Evolutionary conservation across 192 early-diverging fungal species (phyloP).

Genomic region (Coemansia sp.): DNA sequence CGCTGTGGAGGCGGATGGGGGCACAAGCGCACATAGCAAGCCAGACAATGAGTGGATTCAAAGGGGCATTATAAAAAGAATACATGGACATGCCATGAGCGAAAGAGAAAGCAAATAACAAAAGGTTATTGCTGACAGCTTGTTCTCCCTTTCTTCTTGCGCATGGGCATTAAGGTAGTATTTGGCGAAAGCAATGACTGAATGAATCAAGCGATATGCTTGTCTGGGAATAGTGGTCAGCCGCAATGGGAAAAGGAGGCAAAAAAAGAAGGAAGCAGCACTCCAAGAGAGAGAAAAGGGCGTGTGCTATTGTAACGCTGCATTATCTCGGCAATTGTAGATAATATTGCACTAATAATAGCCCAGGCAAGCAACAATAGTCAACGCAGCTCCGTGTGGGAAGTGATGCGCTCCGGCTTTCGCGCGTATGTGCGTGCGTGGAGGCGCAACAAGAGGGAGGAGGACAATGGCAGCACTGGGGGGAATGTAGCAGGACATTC

Average conservation of each 20-base stretch:
- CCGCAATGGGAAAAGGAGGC: slow-evolving; percentile 5
- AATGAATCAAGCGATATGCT: slow-evolving; percentile 5
- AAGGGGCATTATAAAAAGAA: slow-evolving; percentile 9
- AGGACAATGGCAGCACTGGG: background rate
- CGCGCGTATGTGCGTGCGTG: slow-evolving; percentile 9
- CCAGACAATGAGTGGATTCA: background rate
- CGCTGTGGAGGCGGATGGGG: slow-evolving; percentile 12
- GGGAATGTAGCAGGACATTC: background rate
- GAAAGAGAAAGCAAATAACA: background rate
- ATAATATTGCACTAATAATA: slow-evolving; percentile 37
- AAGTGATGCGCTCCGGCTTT: slow-evolving; percentile 7
- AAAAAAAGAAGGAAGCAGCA: slow-evolving; percentile 2
- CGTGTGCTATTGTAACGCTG: slow-evolving; percentile 18
- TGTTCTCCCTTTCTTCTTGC: background rate
- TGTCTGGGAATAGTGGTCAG: slow-evolving; percentile 12
- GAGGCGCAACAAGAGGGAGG: slow-evolving; percentile 8
- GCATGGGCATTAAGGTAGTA: slow-evolving; percentile 4
- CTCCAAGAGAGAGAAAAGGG: slow-evolving; percentile 3
- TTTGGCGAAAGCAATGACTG: slow-evolving; percentile 14
- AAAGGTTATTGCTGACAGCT: slow-evolving; percentile 8
- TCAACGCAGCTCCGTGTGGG: slow-evolving; percentile 17
- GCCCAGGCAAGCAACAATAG: slow-evolving; percentile 23
- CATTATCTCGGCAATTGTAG: slow-evolving; percentile 31
- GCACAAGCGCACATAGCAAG: background rate
- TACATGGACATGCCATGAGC: background rate